Evolutionary conservation across 352 stramenopile genomes (phyloP).

Genomic region (Globisporangium paroecandrum): DNA sequence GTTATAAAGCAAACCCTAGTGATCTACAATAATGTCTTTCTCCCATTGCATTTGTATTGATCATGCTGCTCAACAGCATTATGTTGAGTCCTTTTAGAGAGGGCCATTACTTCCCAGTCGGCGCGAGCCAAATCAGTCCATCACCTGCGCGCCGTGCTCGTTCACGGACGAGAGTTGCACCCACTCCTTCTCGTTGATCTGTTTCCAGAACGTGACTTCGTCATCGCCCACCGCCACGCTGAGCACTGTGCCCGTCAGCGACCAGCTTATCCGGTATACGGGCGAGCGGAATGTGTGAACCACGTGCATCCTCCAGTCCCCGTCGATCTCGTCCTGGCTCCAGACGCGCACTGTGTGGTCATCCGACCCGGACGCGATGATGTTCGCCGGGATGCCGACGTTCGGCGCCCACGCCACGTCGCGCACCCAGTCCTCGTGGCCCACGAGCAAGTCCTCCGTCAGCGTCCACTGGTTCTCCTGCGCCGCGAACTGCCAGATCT

Average conservation of each 20-base stretch:
- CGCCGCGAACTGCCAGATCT: conserved; percentile 55
- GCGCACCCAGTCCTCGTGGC: conserved; percentile 82
- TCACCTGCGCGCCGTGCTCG: conserved; percentile 48
- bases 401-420: conserved; percentile 83
- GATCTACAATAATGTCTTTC: background rate
- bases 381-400: conserved; percentile 77
- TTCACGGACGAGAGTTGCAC: conserved; percentile 69
- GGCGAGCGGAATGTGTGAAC: conserved; percentile 67
- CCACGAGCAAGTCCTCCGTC: conserved; percentile 40
- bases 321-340: conserved; percentile 64
- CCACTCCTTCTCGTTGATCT: conserved; percentile 58
- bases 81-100: background rate
- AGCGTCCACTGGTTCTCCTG: conserved; percentile 38
- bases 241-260: conserved; percentile 32
- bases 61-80: background rate
- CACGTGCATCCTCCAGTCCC: conserved; percentile 59
- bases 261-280: conserved; percentile 85
- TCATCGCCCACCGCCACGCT: conserved; percentile 24
- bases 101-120: background rate
- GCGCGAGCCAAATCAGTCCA: conserved; percentile 8
- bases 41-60: background rate
- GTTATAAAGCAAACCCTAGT: background rate
- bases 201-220: conserved; percentile 74
- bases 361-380: conserved; percentile 77
- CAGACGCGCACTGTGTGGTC: conserved; percentile 81